phyloP scores from a whole-genome alignment of 306 rosid species.

The Vigna unguiculata region DNA sequence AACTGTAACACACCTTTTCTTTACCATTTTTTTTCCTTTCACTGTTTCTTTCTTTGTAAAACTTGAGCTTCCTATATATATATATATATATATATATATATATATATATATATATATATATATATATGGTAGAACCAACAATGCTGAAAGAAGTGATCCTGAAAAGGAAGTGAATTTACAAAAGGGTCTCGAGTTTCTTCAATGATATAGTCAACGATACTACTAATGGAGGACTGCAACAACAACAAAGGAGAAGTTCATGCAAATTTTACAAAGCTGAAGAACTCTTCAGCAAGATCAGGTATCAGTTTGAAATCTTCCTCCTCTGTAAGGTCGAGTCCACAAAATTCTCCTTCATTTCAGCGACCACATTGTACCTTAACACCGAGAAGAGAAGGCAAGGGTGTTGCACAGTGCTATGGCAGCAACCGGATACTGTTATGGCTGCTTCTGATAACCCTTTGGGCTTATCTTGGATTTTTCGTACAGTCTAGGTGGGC shows the following conservation, averaged over 20 bases:
- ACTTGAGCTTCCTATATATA: neutral
- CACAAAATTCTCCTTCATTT: slow-evolving; percentile 74
- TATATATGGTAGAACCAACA: slow-evolving; percentile 1
- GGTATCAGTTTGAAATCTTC: slow-evolving; percentile 62
- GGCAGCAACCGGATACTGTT: slow-evolving; percentile 67
- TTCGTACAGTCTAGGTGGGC: slow-evolving; percentile 91
- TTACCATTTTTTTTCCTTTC: neutral
- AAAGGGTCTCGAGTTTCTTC: slow-evolving; percentile 39
- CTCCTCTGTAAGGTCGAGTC: slow-evolving; percentile 65
- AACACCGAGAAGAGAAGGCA: slow-evolving; percentile 74
- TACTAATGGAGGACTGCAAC: slow-evolving; percentile 69
- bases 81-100: too few relatives aligned
- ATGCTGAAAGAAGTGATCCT: slow-evolving; percentile 16
- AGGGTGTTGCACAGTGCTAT: slow-evolving; percentile 58
- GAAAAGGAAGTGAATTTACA: slow-evolving; percentile 24
- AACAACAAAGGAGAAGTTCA: slow-evolving; percentile 54
- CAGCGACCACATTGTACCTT: slow-evolving; percentile 58
- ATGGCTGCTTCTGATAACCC: slow-evolving; percentile 83
- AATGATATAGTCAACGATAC: slow-evolving; percentile 38
- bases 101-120: too few relatives aligned
- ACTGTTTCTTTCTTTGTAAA: slow-evolving; percentile 13
- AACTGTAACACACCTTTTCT: slow-evolving; percentile 17
- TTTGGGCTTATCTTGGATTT: slow-evolving; percentile 92
- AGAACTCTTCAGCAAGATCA: slow-evolving; percentile 49
- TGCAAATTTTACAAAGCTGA: slow-evolving; percentile 41